Percentiles rank a stretch among this genome's conserved stretches.
Conservation (phyloP, 441 rosid genomes). For the Jatropha podagrica region DNA sequence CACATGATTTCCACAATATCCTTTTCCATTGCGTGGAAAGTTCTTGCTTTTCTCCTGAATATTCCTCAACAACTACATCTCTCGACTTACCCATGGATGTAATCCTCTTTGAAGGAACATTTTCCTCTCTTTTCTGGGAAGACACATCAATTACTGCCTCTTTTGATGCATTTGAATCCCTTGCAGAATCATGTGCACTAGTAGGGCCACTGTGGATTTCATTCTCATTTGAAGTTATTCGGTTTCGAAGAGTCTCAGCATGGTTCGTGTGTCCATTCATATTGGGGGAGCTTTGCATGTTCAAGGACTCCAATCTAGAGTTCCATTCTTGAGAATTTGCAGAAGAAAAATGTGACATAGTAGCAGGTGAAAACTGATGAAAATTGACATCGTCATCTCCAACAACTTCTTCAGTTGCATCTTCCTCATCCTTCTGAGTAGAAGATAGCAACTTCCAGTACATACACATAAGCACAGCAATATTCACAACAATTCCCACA, state of each 20-base stretch:
- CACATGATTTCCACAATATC: conserved; percentile 53
- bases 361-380: conserved; percentile 27
- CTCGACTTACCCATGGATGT: background rate
- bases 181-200: conserved; percentile 7
- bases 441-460: conserved; percentile 60
- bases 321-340: conserved; percentile 16
- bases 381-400: conserved; percentile 32
- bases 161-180: conserved; percentile 16
- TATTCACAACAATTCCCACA: conserved; percentile 57
- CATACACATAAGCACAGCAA: conserved; percentile 49
- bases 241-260: conserved; percentile 11
- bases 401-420: conserved; percentile 34
- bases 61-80: background rate
- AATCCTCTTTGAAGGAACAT: background rate
- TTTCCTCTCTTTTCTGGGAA: conserved; percentile 16
- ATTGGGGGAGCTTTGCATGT: background rate
- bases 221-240: conserved; percentile 11
- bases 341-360: conserved; percentile 18
- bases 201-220: conserved; percentile 14
- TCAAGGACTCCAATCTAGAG: conserved; percentile 4
- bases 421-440: conserved; percentile 46
- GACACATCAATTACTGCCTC: background rate
- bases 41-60: background rate
- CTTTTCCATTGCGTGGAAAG: conserved; percentile 36
- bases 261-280: background rate